Conservation (phyloP, 2,329 filamentous ascomycete species). For the Exophiala sp. region DNA sequence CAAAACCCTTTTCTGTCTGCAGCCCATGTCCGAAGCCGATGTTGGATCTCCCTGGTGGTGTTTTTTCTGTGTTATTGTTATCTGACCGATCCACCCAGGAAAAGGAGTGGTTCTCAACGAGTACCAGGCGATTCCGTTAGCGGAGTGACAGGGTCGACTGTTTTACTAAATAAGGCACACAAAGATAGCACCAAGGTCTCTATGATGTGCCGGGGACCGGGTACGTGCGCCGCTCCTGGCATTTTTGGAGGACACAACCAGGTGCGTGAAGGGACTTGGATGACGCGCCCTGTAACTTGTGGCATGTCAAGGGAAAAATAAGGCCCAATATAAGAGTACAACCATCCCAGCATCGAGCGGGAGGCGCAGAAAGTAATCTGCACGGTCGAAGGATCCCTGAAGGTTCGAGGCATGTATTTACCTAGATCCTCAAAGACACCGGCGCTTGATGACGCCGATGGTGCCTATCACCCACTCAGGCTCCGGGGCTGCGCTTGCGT, state of each 20-base stretch:
- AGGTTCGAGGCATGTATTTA: background rate
- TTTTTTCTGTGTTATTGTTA: too few species aligned
- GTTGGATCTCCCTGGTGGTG: background rate
- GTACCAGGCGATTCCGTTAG: background rate
- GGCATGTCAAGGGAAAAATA: background rate
- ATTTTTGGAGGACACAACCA: background rate
- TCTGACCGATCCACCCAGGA: too few species aligned
- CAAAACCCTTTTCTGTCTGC: background rate
- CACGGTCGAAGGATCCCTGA: background rate
- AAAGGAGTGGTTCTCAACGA: too few species aligned
- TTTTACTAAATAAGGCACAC: too few species aligned
- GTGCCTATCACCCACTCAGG: background rate
- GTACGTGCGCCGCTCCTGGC: constrained; percentile 1
- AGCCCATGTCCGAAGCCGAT: background rate
- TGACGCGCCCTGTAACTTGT: background rate
- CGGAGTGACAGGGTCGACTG: background rate
- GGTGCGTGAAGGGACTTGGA: background rate
- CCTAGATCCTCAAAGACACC: background rate
- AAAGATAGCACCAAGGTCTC: background rate
- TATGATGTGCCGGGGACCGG: constrained; percentile 1
- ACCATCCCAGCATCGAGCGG: background rate
- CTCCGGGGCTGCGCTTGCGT: constrained; percentile 1
- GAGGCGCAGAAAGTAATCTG: background rate
- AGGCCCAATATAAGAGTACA: background rate
- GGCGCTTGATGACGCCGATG: constrained; percentile 11